Conservation (phyloP, 2,329 filamentous ascomycete species). For the Cordyceps tenuipes region DNA sequence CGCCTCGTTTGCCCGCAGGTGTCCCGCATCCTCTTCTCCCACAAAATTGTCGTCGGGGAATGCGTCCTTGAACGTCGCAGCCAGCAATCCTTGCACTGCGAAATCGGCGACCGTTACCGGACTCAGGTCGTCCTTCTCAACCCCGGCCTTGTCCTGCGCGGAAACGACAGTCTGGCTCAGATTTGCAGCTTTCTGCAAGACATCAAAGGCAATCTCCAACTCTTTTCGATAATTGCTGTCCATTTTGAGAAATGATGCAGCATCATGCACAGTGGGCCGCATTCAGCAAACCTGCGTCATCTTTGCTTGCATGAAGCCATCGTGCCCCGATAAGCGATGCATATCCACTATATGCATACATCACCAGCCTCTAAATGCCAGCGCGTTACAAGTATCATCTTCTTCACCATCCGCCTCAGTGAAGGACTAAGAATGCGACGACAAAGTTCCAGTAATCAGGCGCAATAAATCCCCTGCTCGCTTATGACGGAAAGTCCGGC, state of each 20-base stretch:
- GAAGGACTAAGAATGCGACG: neutral
- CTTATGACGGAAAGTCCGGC: constrained; percentile 16
- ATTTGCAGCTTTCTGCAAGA: constrained; percentile 36
- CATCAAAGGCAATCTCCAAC: constrained; percentile 33
- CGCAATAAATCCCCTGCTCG: neutral
- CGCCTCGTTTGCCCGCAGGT: constrained; percentile 33
- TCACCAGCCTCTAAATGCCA: neutral
- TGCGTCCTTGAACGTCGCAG: constrained; percentile 37
- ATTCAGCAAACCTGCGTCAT: neutral
- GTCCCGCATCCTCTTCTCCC: constrained; percentile 46
- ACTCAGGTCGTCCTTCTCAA: constrained; percentile 47
- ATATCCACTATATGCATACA: constrained; percentile 6
- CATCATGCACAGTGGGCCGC: neutral
- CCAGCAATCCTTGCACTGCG: constrained; percentile 48
- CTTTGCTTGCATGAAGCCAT: neutral
- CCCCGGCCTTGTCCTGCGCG: constrained; percentile 38
- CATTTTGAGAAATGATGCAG: constrained; percentile 23
- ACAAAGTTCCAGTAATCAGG: neutral
- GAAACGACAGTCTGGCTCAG: constrained; percentile 42
- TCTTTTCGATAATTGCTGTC: constrained; percentile 35
- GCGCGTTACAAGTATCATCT: neutral
- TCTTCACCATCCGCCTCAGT: neutral
- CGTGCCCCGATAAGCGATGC: constrained; percentile 1
- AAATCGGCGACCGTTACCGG: constrained; percentile 54
- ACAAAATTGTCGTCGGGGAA: constrained; percentile 46